Evolutionary conservation across 2,329 filamentous ascomycete species (phyloP).

Genomic region (Phaeoacremonium minimum): DNA sequence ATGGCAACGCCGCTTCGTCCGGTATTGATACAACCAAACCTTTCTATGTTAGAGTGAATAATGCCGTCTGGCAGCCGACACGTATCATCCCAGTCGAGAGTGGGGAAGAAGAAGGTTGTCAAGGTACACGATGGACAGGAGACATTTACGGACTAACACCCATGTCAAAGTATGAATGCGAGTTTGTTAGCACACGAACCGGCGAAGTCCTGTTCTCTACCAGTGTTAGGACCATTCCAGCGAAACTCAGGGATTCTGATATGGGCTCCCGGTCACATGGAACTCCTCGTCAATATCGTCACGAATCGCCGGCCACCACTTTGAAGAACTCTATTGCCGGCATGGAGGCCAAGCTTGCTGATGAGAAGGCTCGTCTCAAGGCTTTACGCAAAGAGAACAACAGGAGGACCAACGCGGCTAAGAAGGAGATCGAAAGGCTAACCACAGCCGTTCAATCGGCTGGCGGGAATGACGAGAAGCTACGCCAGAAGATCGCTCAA

Average conservation of each 20-base stretch:
- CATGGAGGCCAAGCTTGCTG: slow-evolving; percentile 64
- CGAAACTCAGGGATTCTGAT: slow-evolving; percentile 36
- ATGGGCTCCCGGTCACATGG: slow-evolving; percentile 28
- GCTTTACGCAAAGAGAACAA: slow-evolving; percentile 72
- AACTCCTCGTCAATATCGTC: slow-evolving; percentile 56
- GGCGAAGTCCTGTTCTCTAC: slow-evolving; percentile 65
- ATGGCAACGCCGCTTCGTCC: slow-evolving; percentile 31
- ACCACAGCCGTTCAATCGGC: slow-evolving; percentile 62
- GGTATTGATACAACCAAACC: slow-evolving; percentile 67
- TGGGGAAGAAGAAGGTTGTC: slow-evolving; percentile 25
- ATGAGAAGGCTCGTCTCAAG: slow-evolving; percentile 67
- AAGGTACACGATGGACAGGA: slow-evolving; percentile 62
- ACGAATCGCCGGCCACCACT: slow-evolving; percentile 73
- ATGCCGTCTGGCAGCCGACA: slow-evolving; percentile 74
- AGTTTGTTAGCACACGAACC: slow-evolving; percentile 68
- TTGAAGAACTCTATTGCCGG: slow-evolving; percentile 72
- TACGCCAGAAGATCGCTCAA: slow-evolving; percentile 70
- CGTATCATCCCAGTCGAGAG: slow-evolving; percentile 54
- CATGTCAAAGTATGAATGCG: slow-evolving; percentile 71
- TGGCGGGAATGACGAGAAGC: slow-evolving; percentile 71
- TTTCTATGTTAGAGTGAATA: slow-evolving; percentile 75
- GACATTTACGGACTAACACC: slow-evolving; percentile 67
- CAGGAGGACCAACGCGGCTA: slow-evolving; percentile 59
- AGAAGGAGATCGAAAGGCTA: slow-evolving; percentile 70
- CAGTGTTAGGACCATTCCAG: slow-evolving; percentile 62